Evolutionary conservation across 2,329 filamentous ascomycete species (phyloP).

Genomic region (Penicillium sp.): DNA sequence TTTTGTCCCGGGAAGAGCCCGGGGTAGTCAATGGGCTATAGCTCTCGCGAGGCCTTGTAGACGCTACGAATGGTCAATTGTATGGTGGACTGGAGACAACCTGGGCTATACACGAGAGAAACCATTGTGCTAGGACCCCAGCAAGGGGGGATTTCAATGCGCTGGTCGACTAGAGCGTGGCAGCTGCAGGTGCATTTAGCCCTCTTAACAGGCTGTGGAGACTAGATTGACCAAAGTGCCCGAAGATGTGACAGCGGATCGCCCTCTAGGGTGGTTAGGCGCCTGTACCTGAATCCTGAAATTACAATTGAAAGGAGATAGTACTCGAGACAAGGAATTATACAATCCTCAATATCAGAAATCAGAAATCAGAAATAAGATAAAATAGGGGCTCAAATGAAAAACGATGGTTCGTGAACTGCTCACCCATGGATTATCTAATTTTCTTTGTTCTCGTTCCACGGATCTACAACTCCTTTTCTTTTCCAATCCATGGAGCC

Average conservation of each 20-base stretch:
- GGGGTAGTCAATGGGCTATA: conserved; percentile 16
- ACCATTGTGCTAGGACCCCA: conserved; percentile 8
- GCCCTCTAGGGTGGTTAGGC: conserved; percentile 24
- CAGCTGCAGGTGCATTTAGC: conserved; percentile 29
- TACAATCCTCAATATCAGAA: not conserved
- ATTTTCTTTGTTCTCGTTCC: conserved; percentile 4
- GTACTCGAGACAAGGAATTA: not conserved
- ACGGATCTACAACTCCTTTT: not conserved
- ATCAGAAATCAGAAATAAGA: not conserved
- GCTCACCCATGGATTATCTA: conserved; percentile 13
- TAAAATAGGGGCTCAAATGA: not conserved
- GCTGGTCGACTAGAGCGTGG: conserved; percentile 34
- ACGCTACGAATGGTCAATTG: conserved; percentile 15
- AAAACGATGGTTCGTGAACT: conserved; percentile 11
- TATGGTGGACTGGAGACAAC: conserved; percentile 7
- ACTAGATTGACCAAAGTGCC: conserved; percentile 29
- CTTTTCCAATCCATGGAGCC: no score
- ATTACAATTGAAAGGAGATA: not conserved
- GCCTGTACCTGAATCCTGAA: conserved; percentile 27
- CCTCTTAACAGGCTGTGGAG: conserved; percentile 13
- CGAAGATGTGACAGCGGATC: conserved; percentile 36
- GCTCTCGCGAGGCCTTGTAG: not conserved
- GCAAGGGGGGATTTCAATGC: conserved; percentile 24
- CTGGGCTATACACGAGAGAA: conserved; percentile 2
- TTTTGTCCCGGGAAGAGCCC: conserved; percentile 13